A percentile compares a stretch with the other conserved stretches of the same genome.
phyloP scores from a whole-genome alignment of 768 basidiomycete genomes.

The Tylopilus felleus region DNA sequence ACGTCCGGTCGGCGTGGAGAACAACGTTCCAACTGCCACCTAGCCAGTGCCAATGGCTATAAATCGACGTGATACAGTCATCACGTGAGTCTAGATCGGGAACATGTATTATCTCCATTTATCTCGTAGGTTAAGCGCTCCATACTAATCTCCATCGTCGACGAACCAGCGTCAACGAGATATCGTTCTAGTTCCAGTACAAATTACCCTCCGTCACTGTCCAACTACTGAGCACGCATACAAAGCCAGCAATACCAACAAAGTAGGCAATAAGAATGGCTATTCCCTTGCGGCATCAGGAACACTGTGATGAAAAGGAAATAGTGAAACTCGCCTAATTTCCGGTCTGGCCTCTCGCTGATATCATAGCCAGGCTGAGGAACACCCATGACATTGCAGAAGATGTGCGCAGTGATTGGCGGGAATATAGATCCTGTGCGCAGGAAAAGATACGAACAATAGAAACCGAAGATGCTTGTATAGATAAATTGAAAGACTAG shows the following conservation, averaged over 20 bases:
- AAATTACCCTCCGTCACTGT: conserved; percentile 38
- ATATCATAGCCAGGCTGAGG: conserved; percentile 66
- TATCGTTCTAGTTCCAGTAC: conserved; percentile 38
- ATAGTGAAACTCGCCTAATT: conserved; percentile 42
- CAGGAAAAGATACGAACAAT: conserved; percentile 81
- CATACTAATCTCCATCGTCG: neutral
- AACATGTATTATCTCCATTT: conserved; percentile 4
- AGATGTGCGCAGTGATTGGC: conserved; percentile 75
- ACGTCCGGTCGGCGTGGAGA: neutral
- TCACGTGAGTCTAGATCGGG: conserved; percentile 18
- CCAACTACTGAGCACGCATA: conserved; percentile 51
- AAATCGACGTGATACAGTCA: neutral
- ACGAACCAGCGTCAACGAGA: conserved; percentile 12
- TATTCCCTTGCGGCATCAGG: conserved; percentile 27
- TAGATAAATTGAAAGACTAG: conserved; percentile 86
- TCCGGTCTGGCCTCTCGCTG: conserved; percentile 46
- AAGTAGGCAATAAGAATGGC: conserved; percentile 56
- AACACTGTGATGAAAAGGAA: conserved; percentile 8
- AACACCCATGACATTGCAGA: conserved; percentile 94
- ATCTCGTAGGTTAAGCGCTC: neutral
- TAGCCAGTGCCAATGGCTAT: neutral
- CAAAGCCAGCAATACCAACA: conserved; percentile 57
- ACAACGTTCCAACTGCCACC: conserved; percentile 13
- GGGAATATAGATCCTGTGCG: conserved; percentile 81
- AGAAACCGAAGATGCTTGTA: conserved; percentile 91